Conservation (phyloP, 176 grass and related monocot genomes). For the Zoysia japonica region DNA sequence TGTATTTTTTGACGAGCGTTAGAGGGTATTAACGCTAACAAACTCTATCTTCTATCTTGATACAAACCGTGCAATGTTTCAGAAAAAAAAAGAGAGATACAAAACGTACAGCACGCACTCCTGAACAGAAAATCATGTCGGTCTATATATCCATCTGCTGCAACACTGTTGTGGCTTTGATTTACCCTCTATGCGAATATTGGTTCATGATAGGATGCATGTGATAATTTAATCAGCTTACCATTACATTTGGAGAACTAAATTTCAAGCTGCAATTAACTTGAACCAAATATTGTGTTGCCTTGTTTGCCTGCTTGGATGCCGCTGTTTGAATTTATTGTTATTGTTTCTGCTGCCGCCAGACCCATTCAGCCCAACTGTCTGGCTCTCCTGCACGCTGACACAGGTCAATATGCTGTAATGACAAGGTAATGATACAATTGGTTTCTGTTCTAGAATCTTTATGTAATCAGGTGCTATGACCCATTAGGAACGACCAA, state of each 20-base stretch:
- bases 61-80: no score
- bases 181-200: not conserved
- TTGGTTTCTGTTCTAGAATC: not conserved
- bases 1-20: no score
- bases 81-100: no score
- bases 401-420: not conserved
- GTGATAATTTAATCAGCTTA: not conserved
- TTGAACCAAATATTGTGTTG: not conserved
- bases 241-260: not conserved
- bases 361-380: no score
- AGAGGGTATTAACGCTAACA: no score
- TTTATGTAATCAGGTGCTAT: slow-evolving; percentile 7
- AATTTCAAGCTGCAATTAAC: not conserved
- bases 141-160: not conserved
- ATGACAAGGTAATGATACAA: slow-evolving; percentile 34
- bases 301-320: not conserved
- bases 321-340: not conserved
- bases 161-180: not conserved
- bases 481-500: not conserved
- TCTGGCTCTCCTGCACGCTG: no score
- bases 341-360: not conserved
- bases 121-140: not conserved
- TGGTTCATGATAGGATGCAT: not conserved
- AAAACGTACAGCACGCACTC: no score
- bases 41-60: no score